phyloP scores from a whole-genome alignment of 2,329 filamentous ascomycete genomes.

The Colletotrichum sp. region DNA sequence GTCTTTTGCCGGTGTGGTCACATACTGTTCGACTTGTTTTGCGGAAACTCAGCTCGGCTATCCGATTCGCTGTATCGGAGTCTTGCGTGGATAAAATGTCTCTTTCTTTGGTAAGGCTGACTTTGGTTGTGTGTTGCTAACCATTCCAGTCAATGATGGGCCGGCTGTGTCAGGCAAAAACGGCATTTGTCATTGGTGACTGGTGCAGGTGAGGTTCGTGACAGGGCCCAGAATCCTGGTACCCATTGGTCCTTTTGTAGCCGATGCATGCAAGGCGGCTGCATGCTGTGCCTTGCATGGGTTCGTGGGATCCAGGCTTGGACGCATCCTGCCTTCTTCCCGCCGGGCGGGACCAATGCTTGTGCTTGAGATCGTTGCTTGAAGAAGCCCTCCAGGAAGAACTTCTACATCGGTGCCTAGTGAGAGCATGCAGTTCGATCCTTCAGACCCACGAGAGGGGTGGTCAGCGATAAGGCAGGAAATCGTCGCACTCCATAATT shows the following conservation, averaged over 20 bases:
- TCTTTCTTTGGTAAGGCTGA: background rate
- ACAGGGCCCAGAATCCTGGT: background rate
- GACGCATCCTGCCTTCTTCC: background rate
- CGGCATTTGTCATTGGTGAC: background rate
- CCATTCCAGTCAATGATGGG: background rate
- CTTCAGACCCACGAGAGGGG: background rate
- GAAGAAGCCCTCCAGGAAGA: background rate
- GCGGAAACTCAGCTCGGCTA: background rate
- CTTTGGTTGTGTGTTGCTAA: background rate
- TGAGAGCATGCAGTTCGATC: background rate
- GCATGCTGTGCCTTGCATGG: conserved; percentile 10
- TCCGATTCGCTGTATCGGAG: background rate
- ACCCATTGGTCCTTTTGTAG: conserved; percentile 2
- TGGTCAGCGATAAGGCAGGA: conserved; percentile 11
- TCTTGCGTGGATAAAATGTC: background rate
- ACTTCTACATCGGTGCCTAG: background rate
- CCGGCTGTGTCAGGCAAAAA: background rate
- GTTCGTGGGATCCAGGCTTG: background rate
- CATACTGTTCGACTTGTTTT: background rate
- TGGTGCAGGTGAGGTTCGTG: background rate
- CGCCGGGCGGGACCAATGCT: background rate
- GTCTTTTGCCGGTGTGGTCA: background rate
- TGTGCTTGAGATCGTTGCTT: background rate
- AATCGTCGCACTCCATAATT: background rate
- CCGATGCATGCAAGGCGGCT: background rate